Evolutionary conservation across 164 flowering plant genomes (phyloP).

Genomic region (Tetracentron sinense): DNA sequence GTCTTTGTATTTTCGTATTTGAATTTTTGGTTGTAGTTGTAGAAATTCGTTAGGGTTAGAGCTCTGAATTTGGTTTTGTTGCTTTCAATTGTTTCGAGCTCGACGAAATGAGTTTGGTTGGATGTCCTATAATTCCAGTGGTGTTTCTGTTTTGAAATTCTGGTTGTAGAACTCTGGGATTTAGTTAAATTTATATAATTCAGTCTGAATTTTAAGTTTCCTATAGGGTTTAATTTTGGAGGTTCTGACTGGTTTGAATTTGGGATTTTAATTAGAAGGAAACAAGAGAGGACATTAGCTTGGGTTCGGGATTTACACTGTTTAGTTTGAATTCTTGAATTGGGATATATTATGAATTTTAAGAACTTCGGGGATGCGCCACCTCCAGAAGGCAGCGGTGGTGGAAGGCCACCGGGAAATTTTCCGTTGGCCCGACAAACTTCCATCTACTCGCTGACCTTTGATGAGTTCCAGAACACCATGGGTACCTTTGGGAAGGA

Average conservation of each 20-base stretch:
- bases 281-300: not conserved
- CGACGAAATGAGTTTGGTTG: not conserved
- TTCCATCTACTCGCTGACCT: constrained; percentile 69
- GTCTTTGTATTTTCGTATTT: not conserved
- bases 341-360: constrained; percentile 29
- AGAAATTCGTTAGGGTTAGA: not conserved
- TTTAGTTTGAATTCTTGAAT: not conserved
- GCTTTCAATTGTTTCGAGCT: not conserved
- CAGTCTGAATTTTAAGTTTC: not conserved
- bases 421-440: constrained; percentile 44
- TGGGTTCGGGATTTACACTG: not conserved
- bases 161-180: not conserved
- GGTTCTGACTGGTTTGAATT: not conserved
- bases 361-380: constrained; percentile 39
- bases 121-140: too few relatives aligned
- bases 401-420: constrained; percentile 29
- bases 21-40: not conserved
- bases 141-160: not conserved
- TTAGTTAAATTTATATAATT: not conserved
- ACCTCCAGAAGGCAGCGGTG: constrained; percentile 16
- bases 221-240: not conserved
- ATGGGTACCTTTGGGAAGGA: constrained; percentile 57
- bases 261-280: not conserved
- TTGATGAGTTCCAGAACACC: constrained; percentile 65
- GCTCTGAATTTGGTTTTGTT: not conserved